A percentile compares a stretch with the other conserved stretches of the same genome.
Conservation (phyloP, 2,329 filamentous ascomycete genomes). For the Acephala macrosclerotiorum region DNA sequence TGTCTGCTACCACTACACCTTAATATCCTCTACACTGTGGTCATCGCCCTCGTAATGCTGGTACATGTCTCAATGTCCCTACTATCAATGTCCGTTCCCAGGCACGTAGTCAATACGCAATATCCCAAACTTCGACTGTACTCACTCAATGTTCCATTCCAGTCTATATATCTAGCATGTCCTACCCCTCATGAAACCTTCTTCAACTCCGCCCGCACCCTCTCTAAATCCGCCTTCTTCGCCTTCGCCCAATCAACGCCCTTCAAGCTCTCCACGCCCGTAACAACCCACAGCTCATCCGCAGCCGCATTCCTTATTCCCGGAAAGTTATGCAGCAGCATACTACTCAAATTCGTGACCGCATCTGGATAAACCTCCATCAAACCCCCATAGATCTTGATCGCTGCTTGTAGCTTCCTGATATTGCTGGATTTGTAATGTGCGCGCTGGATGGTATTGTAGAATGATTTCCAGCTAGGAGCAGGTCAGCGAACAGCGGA, state of each 20-base stretch:
- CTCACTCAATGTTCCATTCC: too few species aligned
- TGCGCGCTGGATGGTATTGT: constrained; percentile 75
- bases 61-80: too few species aligned
- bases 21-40: too few species aligned
- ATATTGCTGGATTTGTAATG: constrained; percentile 86
- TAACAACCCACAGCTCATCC: constrained; percentile 59
- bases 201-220: not conserved
- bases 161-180: too few species aligned
- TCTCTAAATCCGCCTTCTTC: constrained; percentile 7
- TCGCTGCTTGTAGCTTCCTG: constrained; percentile 79
- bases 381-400: constrained; percentile 80
- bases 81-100: too few species aligned
- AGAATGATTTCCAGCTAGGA: constrained; percentile 64
- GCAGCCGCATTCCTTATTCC: constrained; percentile 68
- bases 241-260: constrained; percentile 59
- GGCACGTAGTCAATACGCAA: too few species aligned
- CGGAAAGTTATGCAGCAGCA: constrained; percentile 86
- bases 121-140: too few species aligned
- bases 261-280: constrained; percentile 52
- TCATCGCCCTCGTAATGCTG: too few species aligned
- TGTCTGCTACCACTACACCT: too few species aligned
- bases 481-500: not conserved
- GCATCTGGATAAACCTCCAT: constrained; percentile 55
- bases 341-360: constrained; percentile 71
- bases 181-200: not conserved